Conservation (phyloP, 495 filamentous ascomycete genomes). For the Podospora australis region DNA sequence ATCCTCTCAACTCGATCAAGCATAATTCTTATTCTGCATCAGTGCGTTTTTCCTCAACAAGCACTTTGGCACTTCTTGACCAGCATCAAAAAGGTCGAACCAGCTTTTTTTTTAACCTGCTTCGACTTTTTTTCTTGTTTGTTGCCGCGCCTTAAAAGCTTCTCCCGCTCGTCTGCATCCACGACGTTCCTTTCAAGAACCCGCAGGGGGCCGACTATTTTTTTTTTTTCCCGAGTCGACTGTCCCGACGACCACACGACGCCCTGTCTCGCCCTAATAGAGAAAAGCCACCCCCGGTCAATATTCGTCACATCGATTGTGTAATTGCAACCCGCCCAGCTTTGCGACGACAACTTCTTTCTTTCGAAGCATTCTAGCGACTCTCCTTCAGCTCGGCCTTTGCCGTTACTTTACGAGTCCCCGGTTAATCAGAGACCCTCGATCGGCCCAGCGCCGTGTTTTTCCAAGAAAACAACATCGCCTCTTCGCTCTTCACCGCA, state of each 20-base stretch:
- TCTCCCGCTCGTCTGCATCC: background rate
- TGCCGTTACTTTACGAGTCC: background rate
- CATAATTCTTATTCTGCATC: background rate
- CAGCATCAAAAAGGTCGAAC: too few species aligned
- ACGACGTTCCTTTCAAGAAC: background rate
- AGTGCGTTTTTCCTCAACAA: background rate
- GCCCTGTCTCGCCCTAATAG: background rate
- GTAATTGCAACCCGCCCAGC: conserved; percentile 16
- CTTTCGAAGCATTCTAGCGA: background rate
- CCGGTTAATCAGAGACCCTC: background rate
- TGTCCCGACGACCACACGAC: conserved; percentile 5
- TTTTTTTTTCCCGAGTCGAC: conserved; percentile 3
- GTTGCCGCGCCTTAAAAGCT: too few species aligned
- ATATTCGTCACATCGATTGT: conserved; percentile 12
- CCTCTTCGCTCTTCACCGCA: conserved; percentile 9
- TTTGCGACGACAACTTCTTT: background rate
- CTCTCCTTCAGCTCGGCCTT: background rate
- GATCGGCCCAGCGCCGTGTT: conserved; percentile 4
- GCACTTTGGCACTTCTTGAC: too few species aligned
- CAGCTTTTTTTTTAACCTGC: too few species aligned
- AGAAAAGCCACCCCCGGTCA: conserved; percentile 3
- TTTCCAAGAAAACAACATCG: background rate
- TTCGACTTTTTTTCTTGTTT: too few species aligned
- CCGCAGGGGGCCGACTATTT: background rate
- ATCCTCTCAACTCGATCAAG: too few species aligned